These are phyloP conservation scores for Pulveroboletus ravenelii DNA, from an alignment of 768 basidiomycete genomes.

Conservation along the genomic window DNA sequence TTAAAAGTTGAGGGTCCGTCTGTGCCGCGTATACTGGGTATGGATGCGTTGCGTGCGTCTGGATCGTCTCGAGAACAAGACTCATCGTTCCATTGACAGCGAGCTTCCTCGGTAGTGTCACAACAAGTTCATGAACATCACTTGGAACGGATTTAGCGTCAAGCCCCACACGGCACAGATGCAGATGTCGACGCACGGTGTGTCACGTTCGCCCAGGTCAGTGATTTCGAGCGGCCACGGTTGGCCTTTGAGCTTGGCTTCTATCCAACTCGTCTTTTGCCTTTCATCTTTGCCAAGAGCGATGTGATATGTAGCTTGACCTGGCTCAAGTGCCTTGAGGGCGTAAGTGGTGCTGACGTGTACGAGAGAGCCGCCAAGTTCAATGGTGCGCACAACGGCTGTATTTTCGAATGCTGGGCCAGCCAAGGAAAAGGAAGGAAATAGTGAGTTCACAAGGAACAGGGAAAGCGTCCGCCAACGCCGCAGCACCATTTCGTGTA, in stretches of 20 bases:
- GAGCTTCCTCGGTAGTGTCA: constrained; percentile 59
- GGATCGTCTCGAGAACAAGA: constrained; percentile 72
- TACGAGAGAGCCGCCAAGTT: constrained; percentile 84
- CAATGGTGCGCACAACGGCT: constrained; percentile 81
- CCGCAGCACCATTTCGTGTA: constrained; percentile 36
- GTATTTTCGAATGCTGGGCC: constrained; percentile 77
- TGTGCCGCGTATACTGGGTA: constrained; percentile 73
- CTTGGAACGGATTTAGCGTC: constrained; percentile 30
- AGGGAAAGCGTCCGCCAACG: constrained; percentile 45
- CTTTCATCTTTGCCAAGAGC: constrained; percentile 61
- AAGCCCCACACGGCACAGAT: constrained; percentile 3
- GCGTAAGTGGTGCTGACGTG: constrained; percentile 88
- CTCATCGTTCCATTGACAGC: constrained; percentile 59
- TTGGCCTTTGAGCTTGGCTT: constrained; percentile 76
- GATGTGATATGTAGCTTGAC: constrained; percentile 60
- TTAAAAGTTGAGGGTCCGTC: constrained; percentile 71
- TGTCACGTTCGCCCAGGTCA: constrained; percentile 44
- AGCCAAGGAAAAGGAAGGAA: constrained; percentile 37
- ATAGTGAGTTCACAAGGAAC: constrained; percentile 40
- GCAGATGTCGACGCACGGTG: constrained; percentile 42
- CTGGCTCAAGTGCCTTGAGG: constrained; percentile 64
- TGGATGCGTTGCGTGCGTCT: constrained; percentile 73
- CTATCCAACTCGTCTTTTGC: constrained; percentile 68
- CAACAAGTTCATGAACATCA: constrained; percentile 51
- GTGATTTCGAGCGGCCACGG: constrained; percentile 45